phyloP scores from a whole-genome alignment of 192 early-diverging fungal species.

The Rhizoclosmatium globosum region DNA sequence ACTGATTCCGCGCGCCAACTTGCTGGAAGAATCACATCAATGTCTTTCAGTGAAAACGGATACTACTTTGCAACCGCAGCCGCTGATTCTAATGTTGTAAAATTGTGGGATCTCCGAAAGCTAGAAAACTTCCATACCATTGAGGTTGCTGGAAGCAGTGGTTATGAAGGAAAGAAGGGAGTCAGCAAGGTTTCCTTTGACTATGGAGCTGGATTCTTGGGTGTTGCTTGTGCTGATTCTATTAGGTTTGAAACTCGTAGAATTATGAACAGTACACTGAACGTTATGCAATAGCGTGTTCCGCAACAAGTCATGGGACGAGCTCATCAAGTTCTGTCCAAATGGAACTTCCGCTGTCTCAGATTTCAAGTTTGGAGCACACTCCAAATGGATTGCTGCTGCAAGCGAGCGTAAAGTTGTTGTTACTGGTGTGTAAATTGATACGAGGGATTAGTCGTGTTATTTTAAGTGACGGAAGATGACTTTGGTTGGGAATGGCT shows the following conservation, averaged over 20 bases:
- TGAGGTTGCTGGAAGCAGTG: constrained; percentile 57
- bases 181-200: constrained; percentile 80
- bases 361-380: constrained; percentile 54
- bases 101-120: constrained; percentile 95
- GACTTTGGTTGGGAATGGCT: too few species aligned
- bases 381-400: constrained; percentile 51
- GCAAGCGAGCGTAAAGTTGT: constrained; percentile 51
- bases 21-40: constrained; percentile 62
- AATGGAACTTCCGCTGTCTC: constrained; percentile 35
- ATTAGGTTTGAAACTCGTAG: constrained; percentile 42
- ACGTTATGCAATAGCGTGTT: constrained; percentile 41
- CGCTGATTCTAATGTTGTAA: constrained; percentile 70
- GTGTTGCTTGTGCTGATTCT: constrained; percentile 62
- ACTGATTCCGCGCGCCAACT: constrained; percentile 39
- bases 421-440: constrained; percentile 34
- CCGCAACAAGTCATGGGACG: constrained; percentile 54
- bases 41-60: constrained; percentile 94
- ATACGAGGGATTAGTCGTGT: too few species aligned
- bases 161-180: constrained; percentile 25
- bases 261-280: constrained; percentile 8
- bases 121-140: constrained; percentile 74
- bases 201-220: constrained; percentile 84
- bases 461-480: too few species aligned
- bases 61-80: constrained; percentile 87
- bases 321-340: constrained; percentile 40